A percentile compares a stretch with the other conserved stretches of the same genome.
Conservation (phyloP, 176 grass and related monocot species). For the Oryza longistaminata region DNA sequence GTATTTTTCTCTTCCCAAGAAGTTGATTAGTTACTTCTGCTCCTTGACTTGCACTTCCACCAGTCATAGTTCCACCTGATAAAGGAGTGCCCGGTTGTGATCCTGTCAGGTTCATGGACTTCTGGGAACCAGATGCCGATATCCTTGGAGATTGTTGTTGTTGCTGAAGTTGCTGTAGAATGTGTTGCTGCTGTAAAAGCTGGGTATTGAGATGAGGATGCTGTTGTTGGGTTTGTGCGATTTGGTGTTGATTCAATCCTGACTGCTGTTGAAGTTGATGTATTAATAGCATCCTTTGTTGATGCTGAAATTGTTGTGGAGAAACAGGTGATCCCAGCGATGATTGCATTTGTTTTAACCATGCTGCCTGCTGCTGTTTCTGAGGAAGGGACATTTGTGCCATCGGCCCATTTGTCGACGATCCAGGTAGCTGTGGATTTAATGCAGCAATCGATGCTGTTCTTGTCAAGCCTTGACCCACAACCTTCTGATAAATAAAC, state of each 20-base stretch:
- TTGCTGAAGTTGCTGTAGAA: slow-evolving; percentile 57
- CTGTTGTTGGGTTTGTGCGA: slow-evolving; percentile 66
- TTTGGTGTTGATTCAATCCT: slow-evolving; percentile 57
- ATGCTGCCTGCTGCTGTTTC: slow-evolving; percentile 74
- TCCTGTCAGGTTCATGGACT: slow-evolving; percentile 63
- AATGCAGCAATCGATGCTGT: slow-evolving; percentile 65
- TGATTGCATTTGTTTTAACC: slow-evolving; percentile 77
- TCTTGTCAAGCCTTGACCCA: slow-evolving; percentile 70
- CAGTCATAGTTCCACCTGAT: slow-evolving; percentile 55
- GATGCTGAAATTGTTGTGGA: slow-evolving; percentile 66
- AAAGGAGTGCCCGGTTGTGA: slow-evolving; percentile 70
- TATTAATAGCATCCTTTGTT: slow-evolving; percentile 65
- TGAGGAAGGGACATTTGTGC: slow-evolving; percentile 62
- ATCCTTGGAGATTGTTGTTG: slow-evolving; percentile 77
- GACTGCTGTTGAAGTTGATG: slow-evolving; percentile 67
- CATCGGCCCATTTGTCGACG: slow-evolving; percentile 76
- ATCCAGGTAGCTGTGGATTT: slow-evolving; percentile 70
- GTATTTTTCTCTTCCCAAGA: slow-evolving; percentile 94
- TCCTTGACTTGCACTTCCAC: slow-evolving; percentile 70
- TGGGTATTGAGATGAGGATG: slow-evolving; percentile 61
- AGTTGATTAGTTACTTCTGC: slow-evolving; percentile 74
- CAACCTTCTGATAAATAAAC: slow-evolving; percentile 68
- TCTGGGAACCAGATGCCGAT: slow-evolving; percentile 64
- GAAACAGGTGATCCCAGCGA: slow-evolving; percentile 57
- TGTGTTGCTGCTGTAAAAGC: slow-evolving; percentile 55